Percentiles rank a stretch among this genome's conserved stretches.
These are phyloP conservation scores for Rosa multiflora DNA, from an alignment of 306 rosid genomes.

Conservation along the genomic window DNA sequence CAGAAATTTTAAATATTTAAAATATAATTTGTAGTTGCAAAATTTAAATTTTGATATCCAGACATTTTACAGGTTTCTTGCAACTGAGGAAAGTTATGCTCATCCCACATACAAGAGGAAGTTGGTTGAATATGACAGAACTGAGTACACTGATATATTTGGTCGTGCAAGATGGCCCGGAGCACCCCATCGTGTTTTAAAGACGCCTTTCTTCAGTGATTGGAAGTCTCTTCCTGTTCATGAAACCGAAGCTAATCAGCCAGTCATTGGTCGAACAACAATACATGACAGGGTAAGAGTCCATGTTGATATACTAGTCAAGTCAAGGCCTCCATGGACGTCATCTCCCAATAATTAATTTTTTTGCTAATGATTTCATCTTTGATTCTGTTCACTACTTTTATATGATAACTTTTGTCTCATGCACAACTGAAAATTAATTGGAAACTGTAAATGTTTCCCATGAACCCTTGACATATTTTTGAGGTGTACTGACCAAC, in stretches of 20 bases:
- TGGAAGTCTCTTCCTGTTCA: slow-evolving; percentile 61
- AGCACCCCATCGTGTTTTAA: slow-evolving; percentile 77
- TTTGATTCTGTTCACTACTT: background rate
- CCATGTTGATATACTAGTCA: background rate
- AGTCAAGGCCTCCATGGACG: background rate
- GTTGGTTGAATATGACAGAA: slow-evolving; percentile 59
- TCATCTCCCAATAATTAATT: no score
- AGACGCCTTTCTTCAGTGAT: slow-evolving; percentile 65
- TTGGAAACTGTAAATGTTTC: background rate
- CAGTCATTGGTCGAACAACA: slow-evolving; percentile 62
- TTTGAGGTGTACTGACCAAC: slow-evolving; percentile 4
- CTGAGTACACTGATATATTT: slow-evolving; percentile 64
- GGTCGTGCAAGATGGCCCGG: slow-evolving; percentile 86
- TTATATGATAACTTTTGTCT: background rate
- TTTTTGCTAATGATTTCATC: background rate
- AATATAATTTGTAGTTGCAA: background rate
- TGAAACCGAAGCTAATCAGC: slow-evolving; percentile 62
- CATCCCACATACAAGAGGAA: slow-evolving; percentile 76
- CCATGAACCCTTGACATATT: slow-evolving; percentile 3
- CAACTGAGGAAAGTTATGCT: slow-evolving; percentile 81
- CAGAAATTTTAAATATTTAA: background rate
- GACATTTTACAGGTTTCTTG: slow-evolving; percentile 62
- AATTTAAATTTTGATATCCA: background rate
- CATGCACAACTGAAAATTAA: background rate
- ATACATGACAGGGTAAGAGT: slow-evolving; percentile 69